Evolutionary conservation across 345 rosid genomes (phyloP), one percentile per base, ranked within the genome.

Genomic region (Eutrema japonicum): DNA sequence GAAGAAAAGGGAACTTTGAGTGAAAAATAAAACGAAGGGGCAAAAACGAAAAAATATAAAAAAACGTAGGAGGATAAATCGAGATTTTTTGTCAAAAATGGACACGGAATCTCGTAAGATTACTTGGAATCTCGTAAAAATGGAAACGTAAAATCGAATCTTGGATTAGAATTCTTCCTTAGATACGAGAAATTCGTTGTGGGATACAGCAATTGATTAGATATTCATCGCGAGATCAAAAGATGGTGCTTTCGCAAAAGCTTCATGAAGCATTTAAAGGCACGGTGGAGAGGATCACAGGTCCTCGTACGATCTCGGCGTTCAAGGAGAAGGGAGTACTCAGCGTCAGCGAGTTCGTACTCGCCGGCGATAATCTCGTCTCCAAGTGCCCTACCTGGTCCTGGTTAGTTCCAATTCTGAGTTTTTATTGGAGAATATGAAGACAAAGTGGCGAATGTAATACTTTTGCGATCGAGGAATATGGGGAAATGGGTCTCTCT

Each of bases 351-450:
- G 99, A 95, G 76, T 92, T 95, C 76, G 63, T 89, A 53, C 79
- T 92, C 63, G 98, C 98, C 64, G 99, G 99, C 0, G 97, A 96
- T 66, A 96, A 96, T 77, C 98, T 95, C 74, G 99, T 92, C 76
- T 83, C 97, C 59, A 95, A 95, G 80, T 95, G 99, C 80, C 99
- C 99, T 16, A 95, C 99, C 69, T 92, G 99, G 99, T 95, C 98
- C 32, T 95, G 99, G 99, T 92, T 71, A 42, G 80, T 65, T 51
- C 43, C 1, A 71, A 45, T 29, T 71, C 57, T 35, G 47, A 55
- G 5, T 8, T 46, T 43, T 69, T 27, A 13, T 12, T 59, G 13
- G 40, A 29, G 41, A 18, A 41, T 51, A 10, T 42, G 11, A 43
- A 75, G 10, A 5, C 30, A 60, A 22, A 27, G 35, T 36, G 8